Evolutionary conservation across 179 eudicot genomes (phyloP), one percentile per base, ranked within the genome.

Genomic region (Beta corolliflora): DNA sequence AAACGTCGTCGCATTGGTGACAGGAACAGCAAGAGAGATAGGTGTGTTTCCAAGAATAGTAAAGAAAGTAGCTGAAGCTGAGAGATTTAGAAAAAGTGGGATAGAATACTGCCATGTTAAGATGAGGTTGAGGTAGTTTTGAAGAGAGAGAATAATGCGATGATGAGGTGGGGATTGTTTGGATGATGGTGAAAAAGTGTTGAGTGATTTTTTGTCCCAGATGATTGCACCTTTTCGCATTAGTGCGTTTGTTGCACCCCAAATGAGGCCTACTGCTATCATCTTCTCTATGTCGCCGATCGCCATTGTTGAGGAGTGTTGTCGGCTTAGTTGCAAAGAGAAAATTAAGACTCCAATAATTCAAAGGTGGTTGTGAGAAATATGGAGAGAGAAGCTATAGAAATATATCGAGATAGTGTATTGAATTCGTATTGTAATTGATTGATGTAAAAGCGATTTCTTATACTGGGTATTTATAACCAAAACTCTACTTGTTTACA

Each of bases 161-260:
- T 81, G 65, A 76, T 56, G 46, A 10, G 76, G 19, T 61, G 59
- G 83, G 82, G 88, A 16, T 61, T 73, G 73, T 83, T 80, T 74
- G 41, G 41, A 36, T 64, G 93, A 63, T 8, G 83, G 68, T 25
- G 86, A 50, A 16, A 91, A 84, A 69, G 41, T 36, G 41, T 87
- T 88, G 82, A 84, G 86, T 16, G 87, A 48, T 59, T 77, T 81
- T 80, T 75, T 60, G 78, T 94, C 95, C 91, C 93, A 91, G 46
- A 90, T 86, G 77, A 92, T 71, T 12, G 98, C 91, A 52, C 98
- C 98, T 25, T 85, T 87, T 71, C 88, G 84, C 93, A 95, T 94
- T 0, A 95, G 71, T 45, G 97, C 99, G 81, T 95, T 95, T 67
- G 99, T 95, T 25, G 96, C 84, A 10, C 99, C 99, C 99, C 98